Evolutionary conservation across 805 yeast genomes (phyloP).

Genomic region (Ogataea trehaloabstinens): DNA sequence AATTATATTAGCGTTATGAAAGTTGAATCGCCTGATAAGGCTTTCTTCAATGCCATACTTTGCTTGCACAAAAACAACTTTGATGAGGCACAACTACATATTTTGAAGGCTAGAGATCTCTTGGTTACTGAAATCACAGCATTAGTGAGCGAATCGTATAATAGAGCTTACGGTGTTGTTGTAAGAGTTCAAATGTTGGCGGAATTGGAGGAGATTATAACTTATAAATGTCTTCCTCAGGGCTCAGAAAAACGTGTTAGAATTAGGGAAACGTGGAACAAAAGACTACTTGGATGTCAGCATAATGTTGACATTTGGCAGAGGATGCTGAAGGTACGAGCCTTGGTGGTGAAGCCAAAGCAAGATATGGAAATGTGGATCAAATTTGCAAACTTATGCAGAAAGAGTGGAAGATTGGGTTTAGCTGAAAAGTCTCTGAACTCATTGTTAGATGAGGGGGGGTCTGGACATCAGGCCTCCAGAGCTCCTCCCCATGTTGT

Average conservation of each 20-base stretch:
- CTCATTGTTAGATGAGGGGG: conserved; percentile 69
- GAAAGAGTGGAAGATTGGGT: conserved; percentile 90
- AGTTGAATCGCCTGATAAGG: conserved; percentile 87
- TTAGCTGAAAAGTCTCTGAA: conserved; percentile 90
- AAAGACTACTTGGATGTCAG: conserved; percentile 89
- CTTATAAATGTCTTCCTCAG: conserved; percentile 80
- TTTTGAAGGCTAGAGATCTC: conserved; percentile 80
- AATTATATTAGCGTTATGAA: conserved; percentile 88
- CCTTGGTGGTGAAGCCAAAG: conserved; percentile 89
- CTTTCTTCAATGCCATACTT: conserved; percentile 90
- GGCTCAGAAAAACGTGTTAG: conserved; percentile 74
- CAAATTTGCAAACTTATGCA: conserved; percentile 91
- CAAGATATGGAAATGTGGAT: conserved; percentile 98
- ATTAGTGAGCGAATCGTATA: conserved; percentile 90
- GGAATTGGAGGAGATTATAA: conserved; percentile 91
- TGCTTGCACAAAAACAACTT: conserved; percentile 84
- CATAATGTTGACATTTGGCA: conserved; percentile 99
- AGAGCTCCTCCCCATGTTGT: conserved; percentile 96
- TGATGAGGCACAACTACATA: conserved; percentile 75
- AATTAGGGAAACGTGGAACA: conserved; percentile 92
- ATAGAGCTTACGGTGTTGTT: conserved; percentile 94
- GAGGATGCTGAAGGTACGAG: conserved; percentile 87
- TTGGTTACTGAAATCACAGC: conserved; percentile 93
- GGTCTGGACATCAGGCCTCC: conserved; percentile 39
- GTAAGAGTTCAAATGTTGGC: conserved; percentile 97